Percentiles rank a stretch among this genome's conserved stretches.
phyloP scores from a whole-genome alignment of 257 asterid genomes.

The Cynanchum wilfordii region DNA sequence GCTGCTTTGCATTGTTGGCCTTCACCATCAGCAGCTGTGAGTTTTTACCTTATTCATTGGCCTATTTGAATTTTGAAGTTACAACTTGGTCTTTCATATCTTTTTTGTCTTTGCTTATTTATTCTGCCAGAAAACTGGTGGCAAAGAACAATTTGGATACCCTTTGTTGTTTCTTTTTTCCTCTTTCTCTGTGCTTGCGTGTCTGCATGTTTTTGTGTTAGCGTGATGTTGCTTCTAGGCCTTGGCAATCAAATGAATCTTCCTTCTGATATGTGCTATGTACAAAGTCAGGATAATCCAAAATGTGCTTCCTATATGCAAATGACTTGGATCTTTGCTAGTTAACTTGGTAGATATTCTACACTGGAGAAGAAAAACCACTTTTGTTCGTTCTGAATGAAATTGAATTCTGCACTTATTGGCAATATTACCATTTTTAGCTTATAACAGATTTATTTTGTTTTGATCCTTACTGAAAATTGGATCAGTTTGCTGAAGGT shows the following conservation, averaged over 20 bases:
- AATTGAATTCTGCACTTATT: background rate
- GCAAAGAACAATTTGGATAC: background rate
- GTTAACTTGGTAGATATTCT: background rate
- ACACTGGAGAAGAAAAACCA: background rate
- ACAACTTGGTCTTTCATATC: background rate
- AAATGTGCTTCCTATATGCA: background rate
- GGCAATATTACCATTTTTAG: background rate
- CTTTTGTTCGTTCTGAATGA: background rate
- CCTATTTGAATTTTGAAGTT: background rate
- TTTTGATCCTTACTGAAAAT: background rate
- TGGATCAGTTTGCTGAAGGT: background rate
- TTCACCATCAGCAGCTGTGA: conserved; percentile 78
- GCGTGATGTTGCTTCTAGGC: no score
- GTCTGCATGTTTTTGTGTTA: background rate
- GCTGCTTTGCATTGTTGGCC: conserved; percentile 98
- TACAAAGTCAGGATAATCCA: background rate
- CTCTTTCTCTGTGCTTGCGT: background rate
- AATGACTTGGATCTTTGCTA: background rate
- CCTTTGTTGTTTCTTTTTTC: background rate
- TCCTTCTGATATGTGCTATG: background rate
- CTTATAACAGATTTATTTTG: background rate
- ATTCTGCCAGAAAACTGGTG: background rate
- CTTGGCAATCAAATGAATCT: background rate
- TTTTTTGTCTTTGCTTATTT: background rate
- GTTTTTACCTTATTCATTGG: conserved; percentile 15